Percentiles rank a stretch among this genome's conserved stretches.
These are phyloP conservation scores for Saksenaea oblongispora DNA, from an alignment of 371 early-diverging fungal species.

Conservation along the genomic window DNA sequence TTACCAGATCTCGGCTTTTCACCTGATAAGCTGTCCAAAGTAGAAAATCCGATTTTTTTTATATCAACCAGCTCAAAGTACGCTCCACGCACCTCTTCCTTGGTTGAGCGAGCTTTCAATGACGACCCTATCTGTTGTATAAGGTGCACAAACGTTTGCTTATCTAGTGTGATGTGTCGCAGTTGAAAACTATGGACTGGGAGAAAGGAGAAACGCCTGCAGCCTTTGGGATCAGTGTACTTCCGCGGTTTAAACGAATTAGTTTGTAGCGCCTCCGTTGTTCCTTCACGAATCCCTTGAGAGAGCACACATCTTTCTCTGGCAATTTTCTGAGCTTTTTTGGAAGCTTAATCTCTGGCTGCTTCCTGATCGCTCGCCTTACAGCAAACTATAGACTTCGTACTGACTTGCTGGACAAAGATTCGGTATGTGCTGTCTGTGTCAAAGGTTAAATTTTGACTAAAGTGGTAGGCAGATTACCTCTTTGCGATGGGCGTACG, in stretches of 20 bases:
- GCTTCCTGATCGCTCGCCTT: neutral
- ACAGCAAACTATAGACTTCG: neutral
- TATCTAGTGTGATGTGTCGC: slow-evolving; percentile 7
- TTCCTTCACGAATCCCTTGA: neutral
- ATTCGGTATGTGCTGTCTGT: neutral
- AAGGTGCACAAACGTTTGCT: neutral
- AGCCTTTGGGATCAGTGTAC: slow-evolving; percentile 5
- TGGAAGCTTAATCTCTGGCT: neutral
- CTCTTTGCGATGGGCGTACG: neutral
- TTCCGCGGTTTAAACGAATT: slow-evolving; percentile 6
- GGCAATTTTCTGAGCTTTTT: neutral
- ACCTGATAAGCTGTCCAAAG: neutral
- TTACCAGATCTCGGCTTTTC: neutral
- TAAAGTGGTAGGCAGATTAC: neutral
- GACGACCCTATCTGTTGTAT: neutral
- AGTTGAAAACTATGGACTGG: slow-evolving; percentile 5
- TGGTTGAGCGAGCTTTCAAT: neutral
- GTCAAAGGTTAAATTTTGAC: neutral
- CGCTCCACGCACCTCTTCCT: neutral
- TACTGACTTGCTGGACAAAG: neutral
- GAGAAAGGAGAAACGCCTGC: slow-evolving; percentile 6
- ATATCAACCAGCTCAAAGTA: slow-evolving; percentile 8
- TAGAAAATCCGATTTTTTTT: slow-evolving; percentile 6
- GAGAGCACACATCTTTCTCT: neutral
- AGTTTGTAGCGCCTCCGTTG: neutral